Evolutionary conservation across 2,329 filamentous ascomycete species (phyloP), one percentile per base, ranked within the genome.

Genomic region (Colletotrichum kahawae): DNA sequence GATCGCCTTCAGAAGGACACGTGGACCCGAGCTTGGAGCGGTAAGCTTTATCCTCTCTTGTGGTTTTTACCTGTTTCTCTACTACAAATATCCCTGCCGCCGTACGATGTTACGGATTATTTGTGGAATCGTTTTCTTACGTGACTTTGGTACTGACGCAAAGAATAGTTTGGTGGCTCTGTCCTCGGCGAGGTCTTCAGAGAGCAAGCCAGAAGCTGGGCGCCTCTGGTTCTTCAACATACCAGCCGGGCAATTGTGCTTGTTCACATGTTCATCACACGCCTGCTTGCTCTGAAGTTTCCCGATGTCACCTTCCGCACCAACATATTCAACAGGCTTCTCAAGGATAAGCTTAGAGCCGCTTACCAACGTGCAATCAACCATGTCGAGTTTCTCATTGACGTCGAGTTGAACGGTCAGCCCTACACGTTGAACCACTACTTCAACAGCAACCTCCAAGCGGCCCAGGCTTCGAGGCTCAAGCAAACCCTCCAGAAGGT

Each of bases 131-230:
- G 5, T 12, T 21, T 48, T 48, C n/a, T 21, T 13, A 7, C 4
- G n/a, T 51, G n/a, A 21, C n/a, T 51, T 3, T 24, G 21, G 4
- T 2, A 21, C 60, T 27, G 54, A 70, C 24, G 54, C 14, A 3
- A 6, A 31, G 6, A 18, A 13, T 14, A 84, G 85, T 87, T 87
- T 48, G 80, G 82, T 13, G 81, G 82, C 0, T 77, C 81, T 0
- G 75, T 91, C 16, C 79, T 92, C 0, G 80, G 85, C 0, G 82
- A 79, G 0, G 82, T 85, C 0, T 91, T 93, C 80, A 86, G 86
- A 33, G 85, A 87, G 38, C 91, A 93, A 71, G 87, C 90, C 0
- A 76, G 78, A 14, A 91, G 89, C 18, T 93, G 92, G 92, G 78
- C 83, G 0, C 62, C 74, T 0, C 78, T 93, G 2, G 85, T 88